These are phyloP conservation scores for Saccharata proteae DNA, from an alignment of 2,329 filamentous ascomycete genomes.

Conservation along the genomic window DNA sequence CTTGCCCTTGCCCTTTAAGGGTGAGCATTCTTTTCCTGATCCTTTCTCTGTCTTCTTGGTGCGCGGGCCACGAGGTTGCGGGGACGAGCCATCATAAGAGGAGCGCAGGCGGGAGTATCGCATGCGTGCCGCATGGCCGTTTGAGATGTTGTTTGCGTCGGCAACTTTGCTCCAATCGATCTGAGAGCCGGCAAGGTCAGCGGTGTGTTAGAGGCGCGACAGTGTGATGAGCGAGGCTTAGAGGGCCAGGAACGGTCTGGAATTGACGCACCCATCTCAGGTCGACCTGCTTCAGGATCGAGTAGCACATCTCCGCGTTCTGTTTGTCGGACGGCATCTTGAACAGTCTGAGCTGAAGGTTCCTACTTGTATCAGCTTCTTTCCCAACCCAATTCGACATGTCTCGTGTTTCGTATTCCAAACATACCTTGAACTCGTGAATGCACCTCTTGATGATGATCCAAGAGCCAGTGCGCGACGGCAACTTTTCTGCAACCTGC, in stretches of 20 bases:
- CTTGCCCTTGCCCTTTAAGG: neutral
- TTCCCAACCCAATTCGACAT: too few species aligned
- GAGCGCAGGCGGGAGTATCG: slow-evolving; percentile 42
- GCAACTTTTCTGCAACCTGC: too few species aligned
- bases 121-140: slow-evolving; percentile 47
- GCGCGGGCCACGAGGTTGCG: neutral
- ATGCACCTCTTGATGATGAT: too few species aligned
- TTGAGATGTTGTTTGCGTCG: slow-evolving; percentile 37
- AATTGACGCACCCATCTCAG: slow-evolving; percentile 33
- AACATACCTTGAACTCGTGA: too few species aligned
- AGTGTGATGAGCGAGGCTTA: slow-evolving; percentile 9
- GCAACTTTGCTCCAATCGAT: slow-evolving; percentile 44
- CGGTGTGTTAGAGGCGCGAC: slow-evolving; percentile 3
- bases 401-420: too few species aligned
- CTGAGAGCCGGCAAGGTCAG: too few species aligned
- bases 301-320: slow-evolving; percentile 41
- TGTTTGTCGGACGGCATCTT: slow-evolving; percentile 37
- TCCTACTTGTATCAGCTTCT: too few species aligned
- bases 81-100: slow-evolving; percentile 31
- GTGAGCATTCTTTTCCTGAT: neutral
- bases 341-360: neutral
- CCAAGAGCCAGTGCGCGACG: too few species aligned
- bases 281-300: slow-evolving; percentile 43
- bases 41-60: neutral
- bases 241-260: neutral